phyloP scores from a whole-genome alignment of 805 yeast genomes.

The Torulaspora gathmanii region DNA sequence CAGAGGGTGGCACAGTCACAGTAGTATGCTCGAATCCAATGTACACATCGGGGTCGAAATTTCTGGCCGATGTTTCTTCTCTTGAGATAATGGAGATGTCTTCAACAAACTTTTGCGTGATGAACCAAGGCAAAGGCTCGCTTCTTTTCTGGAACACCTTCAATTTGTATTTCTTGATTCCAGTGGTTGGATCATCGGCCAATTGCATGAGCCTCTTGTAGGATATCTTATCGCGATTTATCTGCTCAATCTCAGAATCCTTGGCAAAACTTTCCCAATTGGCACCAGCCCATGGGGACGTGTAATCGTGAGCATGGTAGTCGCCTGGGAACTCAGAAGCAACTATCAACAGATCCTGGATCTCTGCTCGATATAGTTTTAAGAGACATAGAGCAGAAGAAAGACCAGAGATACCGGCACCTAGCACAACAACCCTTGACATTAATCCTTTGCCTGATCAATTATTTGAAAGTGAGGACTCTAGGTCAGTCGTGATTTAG shows the following conservation, averaged over 20 bases:
- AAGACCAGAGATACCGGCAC: conserved; percentile 56
- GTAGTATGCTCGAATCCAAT: conserved; percentile 49
- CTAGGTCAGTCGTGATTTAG: no score
- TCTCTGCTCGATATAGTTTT: conserved; percentile 36
- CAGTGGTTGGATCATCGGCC: conserved; percentile 48
- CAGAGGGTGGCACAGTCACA: conserved; percentile 54
- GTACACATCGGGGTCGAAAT: conserved; percentile 33
- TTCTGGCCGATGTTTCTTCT: conserved; percentile 34
- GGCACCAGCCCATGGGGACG: conserved; percentile 71
- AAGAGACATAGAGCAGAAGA: conserved; percentile 46
- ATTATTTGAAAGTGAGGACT: background rate
- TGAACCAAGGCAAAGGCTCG: conserved; percentile 48
- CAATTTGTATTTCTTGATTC: conserved; percentile 36
- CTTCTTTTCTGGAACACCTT: conserved; percentile 15
- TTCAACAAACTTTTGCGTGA: conserved; percentile 36
- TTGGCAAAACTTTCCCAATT: conserved; percentile 62
- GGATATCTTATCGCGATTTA: conserved; percentile 44
- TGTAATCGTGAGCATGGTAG: conserved; percentile 43
- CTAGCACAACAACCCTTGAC: conserved; percentile 18
- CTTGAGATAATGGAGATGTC: conserved; percentile 37
- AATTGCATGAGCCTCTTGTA: conserved; percentile 45
- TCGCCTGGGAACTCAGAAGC: conserved; percentile 55
- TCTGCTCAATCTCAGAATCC: conserved; percentile 36
- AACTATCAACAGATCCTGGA: conserved; percentile 38
- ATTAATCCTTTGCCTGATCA: background rate